Percentiles rank a stretch among this genome's conserved stretches.
Conservation (phyloP, 106 monocot genomes). For the Iris macrosiphon region DNA sequence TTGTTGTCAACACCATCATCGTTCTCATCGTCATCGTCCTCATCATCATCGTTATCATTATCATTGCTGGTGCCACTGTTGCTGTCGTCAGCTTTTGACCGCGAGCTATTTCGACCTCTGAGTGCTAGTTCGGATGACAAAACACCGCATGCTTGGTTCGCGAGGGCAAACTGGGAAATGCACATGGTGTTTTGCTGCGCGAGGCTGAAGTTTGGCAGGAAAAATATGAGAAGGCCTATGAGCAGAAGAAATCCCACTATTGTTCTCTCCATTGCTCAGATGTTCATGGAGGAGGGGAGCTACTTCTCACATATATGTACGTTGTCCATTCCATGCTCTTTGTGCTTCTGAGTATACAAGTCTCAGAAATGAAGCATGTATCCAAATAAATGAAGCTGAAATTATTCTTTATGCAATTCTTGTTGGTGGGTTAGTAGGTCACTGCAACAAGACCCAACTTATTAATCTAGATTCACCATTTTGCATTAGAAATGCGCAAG, state of each 20-base stretch:
- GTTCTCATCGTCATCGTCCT: constrained; percentile 3
- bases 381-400: constrained; percentile 2
- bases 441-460: too few relatives aligned
- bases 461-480: too few relatives aligned
- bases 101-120: background rate
- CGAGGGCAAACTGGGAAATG: constrained; percentile 32
- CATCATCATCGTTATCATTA: background rate
- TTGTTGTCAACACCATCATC: constrained; percentile 1
- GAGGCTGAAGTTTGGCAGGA: background rate
- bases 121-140: background rate
- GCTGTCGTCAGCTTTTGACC: background rate
- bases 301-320: background rate
- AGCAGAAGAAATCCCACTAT: constrained; percentile 7
- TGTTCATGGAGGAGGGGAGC: background rate
- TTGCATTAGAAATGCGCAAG: background rate
- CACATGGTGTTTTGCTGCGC: constrained; percentile 19
- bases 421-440: background rate
- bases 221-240: constrained; percentile 11
- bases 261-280: background rate
- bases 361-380: background rate
- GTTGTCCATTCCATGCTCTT: constrained; percentile 1
- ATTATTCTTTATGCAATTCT: background rate
- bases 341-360: background rate
- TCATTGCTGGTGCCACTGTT: background rate
- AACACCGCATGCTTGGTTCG: constrained; percentile 32